Base-by-base conservation (phyloP, 495 filamentous ascomycete species). In the Evansstolkia leycettana region DNA sequence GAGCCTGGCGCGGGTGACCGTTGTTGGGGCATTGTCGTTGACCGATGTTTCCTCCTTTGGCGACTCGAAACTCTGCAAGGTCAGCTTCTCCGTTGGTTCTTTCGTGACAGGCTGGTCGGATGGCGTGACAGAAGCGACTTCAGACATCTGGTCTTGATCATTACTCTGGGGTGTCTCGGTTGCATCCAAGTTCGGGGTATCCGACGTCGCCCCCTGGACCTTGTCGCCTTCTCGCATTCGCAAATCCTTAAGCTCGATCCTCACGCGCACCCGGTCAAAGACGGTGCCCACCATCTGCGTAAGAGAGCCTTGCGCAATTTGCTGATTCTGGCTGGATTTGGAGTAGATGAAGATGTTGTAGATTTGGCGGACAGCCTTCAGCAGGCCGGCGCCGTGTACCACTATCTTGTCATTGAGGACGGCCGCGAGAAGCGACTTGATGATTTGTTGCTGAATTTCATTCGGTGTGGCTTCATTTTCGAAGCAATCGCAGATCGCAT, bases 211-310 rank as follows among this genome's bases (percentile, higher is more conserved):
- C n/a, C 37, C 43, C 31, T 50, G 50, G 1, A 46, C 39, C 34
- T 58, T 60, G 9, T 64, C 59, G 4, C 55, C 52, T 15, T 69
- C 58, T 27, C 63, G 70, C 36, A 67, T 31, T 13, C 72, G 57
- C 8, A 84, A 69, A 50, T 94, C 88, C 55, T 93, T 95, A 64
- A 85, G 76, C 37, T 85, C 75, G 36, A 95, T 59, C 23, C 92
- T 68, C n/a, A 72, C 73, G 50, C 87, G 89, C 31, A 96, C 88
- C 31, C 92, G 64, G 55, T 99, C 92, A 44, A 96, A 96, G 2
- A 99, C 90, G 11, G 90, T 96, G 35, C 87, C 85, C 5, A 96
- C 84, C 92, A 99, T 99, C 57, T 99, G 92, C 0, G 90, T 94
- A 33, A 99, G 63, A 2, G 92, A 94, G 0, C 88, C 90, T 51